These are phyloP conservation scores for Multifurca ochricompacta DNA, from an alignment of 768 basidiomycete genomes.

Conservation along the genomic window DNA sequence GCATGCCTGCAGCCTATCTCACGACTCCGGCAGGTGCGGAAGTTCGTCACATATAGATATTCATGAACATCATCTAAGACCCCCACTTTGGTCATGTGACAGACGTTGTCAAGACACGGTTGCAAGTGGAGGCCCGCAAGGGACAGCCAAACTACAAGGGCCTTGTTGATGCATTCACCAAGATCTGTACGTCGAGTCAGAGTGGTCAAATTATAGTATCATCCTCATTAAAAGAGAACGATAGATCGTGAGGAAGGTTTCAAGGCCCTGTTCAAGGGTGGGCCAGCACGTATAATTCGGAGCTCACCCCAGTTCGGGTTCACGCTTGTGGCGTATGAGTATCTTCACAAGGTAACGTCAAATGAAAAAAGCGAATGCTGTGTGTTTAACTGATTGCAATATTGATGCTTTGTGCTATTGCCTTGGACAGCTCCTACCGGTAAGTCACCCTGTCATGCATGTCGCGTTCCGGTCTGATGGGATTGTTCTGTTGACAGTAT, in stretches of 20 bases:
- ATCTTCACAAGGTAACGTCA: conserved; percentile 49
- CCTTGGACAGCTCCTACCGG: conserved; percentile 14
- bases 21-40: conserved; percentile 79
- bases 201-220: neutral
- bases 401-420: neutral
- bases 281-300: conserved; percentile 77
- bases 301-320: conserved; percentile 95
- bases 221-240: neutral
- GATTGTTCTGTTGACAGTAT: conserved; percentile 44
- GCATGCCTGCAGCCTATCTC: conserved; percentile 95
- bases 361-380: neutral
- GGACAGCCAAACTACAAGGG: conserved; percentile 93
- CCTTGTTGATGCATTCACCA: conserved; percentile 77
- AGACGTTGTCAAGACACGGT: conserved; percentile 97
- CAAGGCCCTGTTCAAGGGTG: conserved; percentile 86
- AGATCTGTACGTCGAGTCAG: conserved; percentile 64
- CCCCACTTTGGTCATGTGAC: conserved; percentile 12
- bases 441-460: conserved; percentile 3
- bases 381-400: neutral
- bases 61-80: conserved; percentile 1
- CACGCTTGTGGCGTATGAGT: conserved; percentile 76
- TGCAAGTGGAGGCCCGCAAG: conserved; percentile 87
- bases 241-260: conserved; percentile 85
- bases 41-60: neutral
- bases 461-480: conserved; percentile 10